These are phyloP conservation scores for Voacanga thouarsii DNA, from an alignment of 257 asterid species.

Conservation along the genomic window DNA sequence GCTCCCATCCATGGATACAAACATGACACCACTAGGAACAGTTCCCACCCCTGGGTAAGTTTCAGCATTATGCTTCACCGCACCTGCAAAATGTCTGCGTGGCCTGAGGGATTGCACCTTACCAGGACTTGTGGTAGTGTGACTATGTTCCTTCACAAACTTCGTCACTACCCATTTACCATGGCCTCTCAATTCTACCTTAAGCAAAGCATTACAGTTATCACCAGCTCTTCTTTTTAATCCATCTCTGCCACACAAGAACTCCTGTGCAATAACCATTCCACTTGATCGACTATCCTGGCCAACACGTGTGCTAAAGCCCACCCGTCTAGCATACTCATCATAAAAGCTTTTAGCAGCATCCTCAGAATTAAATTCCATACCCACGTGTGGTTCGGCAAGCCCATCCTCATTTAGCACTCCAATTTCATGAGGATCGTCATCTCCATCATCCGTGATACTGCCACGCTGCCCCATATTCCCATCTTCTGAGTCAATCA, in stretches of 20 bases:
- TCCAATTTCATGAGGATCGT: constrained; percentile 42
- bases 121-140: constrained; percentile 36
- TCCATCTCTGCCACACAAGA: constrained; percentile 52
- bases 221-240: constrained; percentile 49
- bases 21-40: constrained; percentile 79
- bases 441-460: constrained; percentile 45
- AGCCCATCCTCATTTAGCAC: constrained; percentile 40
- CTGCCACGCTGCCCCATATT: constrained; percentile 47
- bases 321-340: constrained; percentile 56
- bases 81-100: constrained; percentile 52
- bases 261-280: constrained; percentile 33
- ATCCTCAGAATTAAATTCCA: constrained; percentile 65
- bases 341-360: constrained; percentile 63
- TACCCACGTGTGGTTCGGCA: constrained; percentile 60
- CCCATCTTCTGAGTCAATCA: constrained; percentile 41
- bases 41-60: constrained; percentile 36
- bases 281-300: constrained; percentile 36
- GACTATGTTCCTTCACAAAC: constrained; percentile 66
- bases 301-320: constrained; percentile 46
- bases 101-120: constrained; percentile 56
- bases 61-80: constrained; percentile 41
- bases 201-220: constrained; percentile 70
- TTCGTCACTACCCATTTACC: constrained; percentile 69
- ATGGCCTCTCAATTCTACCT: constrained; percentile 47
- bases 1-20: constrained; percentile 66